These are phyloP conservation scores for Xylaria acuta DNA, from an alignment of 495 filamentous ascomycete genomes.

Conservation along the genomic window DNA sequence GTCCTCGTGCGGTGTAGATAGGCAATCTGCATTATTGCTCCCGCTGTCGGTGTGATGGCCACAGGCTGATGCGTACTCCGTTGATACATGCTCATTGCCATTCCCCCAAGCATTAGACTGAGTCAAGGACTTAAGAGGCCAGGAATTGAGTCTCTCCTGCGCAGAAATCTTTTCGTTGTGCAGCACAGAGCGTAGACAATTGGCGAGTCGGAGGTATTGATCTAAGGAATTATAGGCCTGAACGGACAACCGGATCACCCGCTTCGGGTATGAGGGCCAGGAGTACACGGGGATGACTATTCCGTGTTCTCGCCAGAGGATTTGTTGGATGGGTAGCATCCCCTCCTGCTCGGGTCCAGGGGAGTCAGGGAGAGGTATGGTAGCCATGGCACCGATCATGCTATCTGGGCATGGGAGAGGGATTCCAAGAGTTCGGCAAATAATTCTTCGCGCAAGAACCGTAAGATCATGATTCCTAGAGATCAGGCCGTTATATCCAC, in stretches of 20 bases:
- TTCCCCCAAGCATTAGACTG: background rate
- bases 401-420: constrained; percentile 7
- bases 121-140: background rate
- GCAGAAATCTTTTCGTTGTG: background rate
- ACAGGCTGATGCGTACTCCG: constrained; percentile 11
- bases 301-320: constrained; percentile 4
- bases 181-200: background rate
- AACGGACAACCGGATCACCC: background rate
- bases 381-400: constrained; percentile 15
- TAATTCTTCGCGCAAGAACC: constrained; percentile 8
- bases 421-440: constrained; percentile 11
- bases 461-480: constrained; percentile 11
- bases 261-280: background rate
- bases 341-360: background rate
- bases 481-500: constrained; percentile 2
- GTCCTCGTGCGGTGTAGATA: background rate
- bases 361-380: background rate
- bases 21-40: background rate
- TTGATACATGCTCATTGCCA: background rate
- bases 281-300: constrained; percentile 9
- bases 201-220: background rate
- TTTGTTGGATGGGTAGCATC: constrained; percentile 5
- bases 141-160: background rate
- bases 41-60: background rate
- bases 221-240: constrained; percentile 1